Percentiles rank a stretch among this genome's conserved stretches.
Conservation (phyloP, 1,284 basidiomycete species). For the Ganoderma multipileum region DNA sequence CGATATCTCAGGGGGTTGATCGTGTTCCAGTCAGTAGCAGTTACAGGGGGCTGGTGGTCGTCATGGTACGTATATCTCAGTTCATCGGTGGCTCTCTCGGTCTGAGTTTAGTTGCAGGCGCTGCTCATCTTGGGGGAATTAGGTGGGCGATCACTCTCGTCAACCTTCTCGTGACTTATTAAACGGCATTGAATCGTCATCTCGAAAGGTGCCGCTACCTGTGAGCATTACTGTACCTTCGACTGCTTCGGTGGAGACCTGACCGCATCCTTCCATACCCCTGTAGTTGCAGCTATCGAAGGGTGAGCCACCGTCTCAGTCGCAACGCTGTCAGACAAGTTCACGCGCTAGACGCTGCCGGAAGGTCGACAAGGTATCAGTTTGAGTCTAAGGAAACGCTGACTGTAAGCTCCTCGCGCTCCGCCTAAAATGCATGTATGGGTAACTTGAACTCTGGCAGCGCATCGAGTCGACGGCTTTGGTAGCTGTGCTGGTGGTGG, state of each 20-base stretch:
- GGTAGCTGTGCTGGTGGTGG: neutral
- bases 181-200: neutral
- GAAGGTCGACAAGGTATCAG: neutral
- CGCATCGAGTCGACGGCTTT: constrained; percentile 1
- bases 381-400: neutral
- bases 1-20: neutral
- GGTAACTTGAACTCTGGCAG: neutral
- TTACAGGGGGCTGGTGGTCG: neutral
- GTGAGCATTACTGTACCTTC: neutral
- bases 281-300: neutral
- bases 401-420: neutral
- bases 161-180: neutral
- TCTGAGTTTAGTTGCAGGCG: neutral
- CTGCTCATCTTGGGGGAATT: neutral
- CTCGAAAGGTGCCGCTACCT: neutral
- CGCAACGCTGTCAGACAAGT: neutral
- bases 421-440: neutral
- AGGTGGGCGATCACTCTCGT: neutral
- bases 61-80: neutral
- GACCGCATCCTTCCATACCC: neutral
- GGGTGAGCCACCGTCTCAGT: neutral
- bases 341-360: neutral
- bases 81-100: neutral
- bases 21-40: neutral
- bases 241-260: neutral